These are phyloP conservation scores for Pseudopyrenochaeta lycopersici DNA, from an alignment of 2,329 filamentous ascomycete genomes.

Conservation along the genomic window DNA sequence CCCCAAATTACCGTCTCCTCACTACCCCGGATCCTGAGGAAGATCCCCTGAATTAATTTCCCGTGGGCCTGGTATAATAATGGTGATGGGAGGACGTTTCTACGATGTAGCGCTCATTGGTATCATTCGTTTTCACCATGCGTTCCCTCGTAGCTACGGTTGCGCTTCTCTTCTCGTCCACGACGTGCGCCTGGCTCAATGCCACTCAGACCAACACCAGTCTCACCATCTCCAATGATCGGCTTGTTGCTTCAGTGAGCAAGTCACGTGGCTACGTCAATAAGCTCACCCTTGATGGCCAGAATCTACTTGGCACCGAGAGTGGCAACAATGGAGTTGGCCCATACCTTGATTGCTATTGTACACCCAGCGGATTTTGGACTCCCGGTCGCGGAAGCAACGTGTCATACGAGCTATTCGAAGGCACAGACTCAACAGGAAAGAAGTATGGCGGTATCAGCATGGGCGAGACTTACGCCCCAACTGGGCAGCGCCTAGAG, in stretches of 20 bases:
- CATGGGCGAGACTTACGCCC: slow-evolving; percentile 66
- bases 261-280: slow-evolving; percentile 55
- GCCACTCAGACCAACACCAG: slow-evolving; percentile 27
- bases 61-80: slow-evolving; percentile 26
- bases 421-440: slow-evolving; percentile 59
- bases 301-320: slow-evolving; percentile 38
- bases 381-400: slow-evolving; percentile 62
- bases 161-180: slow-evolving; percentile 18
- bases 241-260: slow-evolving; percentile 55
- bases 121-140: slow-evolving; percentile 14
- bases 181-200: slow-evolving; percentile 23
- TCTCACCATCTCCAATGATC: slow-evolving; percentile 56
- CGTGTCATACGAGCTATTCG: slow-evolving; percentile 51
- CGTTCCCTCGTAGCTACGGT: slow-evolving; percentile 11
- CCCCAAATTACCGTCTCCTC: slow-evolving; percentile 17
- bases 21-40: slow-evolving; percentile 24
- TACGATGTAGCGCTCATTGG: slow-evolving; percentile 1
- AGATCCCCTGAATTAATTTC: slow-evolving; percentile 23
- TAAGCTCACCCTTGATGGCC: slow-evolving; percentile 56
- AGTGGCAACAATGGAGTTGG: slow-evolving; percentile 49
- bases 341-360: slow-evolving; percentile 41
- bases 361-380: slow-evolving; percentile 67
- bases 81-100: slow-evolving; percentile 4
- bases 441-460: slow-evolving; percentile 66
- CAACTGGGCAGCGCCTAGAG: slow-evolving; percentile 66